Evolutionary conservation across 768 basidiomycete species (phyloP).

Genomic region (Termitomyces sp.): DNA sequence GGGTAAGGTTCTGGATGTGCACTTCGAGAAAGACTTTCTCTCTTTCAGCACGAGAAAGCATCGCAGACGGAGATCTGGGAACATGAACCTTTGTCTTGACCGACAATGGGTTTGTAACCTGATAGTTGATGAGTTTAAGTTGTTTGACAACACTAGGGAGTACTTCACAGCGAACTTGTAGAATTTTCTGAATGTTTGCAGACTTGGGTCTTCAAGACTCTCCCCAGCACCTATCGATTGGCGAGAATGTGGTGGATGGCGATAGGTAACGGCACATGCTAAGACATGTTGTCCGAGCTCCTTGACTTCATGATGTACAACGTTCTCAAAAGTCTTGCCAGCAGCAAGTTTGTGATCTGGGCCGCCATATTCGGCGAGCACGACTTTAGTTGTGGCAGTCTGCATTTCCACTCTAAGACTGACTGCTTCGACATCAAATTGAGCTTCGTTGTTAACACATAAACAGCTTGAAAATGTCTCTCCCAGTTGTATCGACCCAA

Average conservation of each 20-base stretch:
- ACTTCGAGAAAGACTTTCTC: constrained; percentile 89
- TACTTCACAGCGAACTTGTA: constrained; percentile 83
- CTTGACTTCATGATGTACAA: constrained; percentile 87
- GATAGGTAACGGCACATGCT: constrained; percentile 80
- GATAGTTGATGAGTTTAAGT: background rate
- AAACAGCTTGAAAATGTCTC: constrained; percentile 84
- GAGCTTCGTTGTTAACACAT: constrained; percentile 76
- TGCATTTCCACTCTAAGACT: constrained; percentile 81
- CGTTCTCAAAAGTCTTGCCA: constrained; percentile 58
- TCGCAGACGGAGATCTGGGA: constrained; percentile 67
- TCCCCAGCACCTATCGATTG: constrained; percentile 41
- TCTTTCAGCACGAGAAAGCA: constrained; percentile 57
- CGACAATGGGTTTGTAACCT: constrained; percentile 93
- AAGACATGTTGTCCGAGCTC: constrained; percentile 90
- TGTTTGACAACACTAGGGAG: background rate
- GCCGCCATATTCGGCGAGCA: constrained; percentile 61
- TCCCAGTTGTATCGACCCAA: constrained; percentile 84
- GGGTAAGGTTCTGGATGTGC: constrained; percentile 85
- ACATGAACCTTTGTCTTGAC: constrained; percentile 93
- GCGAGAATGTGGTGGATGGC: constrained; percentile 56
- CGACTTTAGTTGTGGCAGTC: constrained; percentile 61
- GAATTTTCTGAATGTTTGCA: constrained; percentile 80
- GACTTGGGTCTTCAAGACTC: constrained; percentile 44
- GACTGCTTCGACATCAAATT: constrained; percentile 56
- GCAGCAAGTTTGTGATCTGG: constrained; percentile 39